Conservation (phyloP, 2,329 filamentous ascomycete genomes). For the Uncinocarpus reesii region DNA sequence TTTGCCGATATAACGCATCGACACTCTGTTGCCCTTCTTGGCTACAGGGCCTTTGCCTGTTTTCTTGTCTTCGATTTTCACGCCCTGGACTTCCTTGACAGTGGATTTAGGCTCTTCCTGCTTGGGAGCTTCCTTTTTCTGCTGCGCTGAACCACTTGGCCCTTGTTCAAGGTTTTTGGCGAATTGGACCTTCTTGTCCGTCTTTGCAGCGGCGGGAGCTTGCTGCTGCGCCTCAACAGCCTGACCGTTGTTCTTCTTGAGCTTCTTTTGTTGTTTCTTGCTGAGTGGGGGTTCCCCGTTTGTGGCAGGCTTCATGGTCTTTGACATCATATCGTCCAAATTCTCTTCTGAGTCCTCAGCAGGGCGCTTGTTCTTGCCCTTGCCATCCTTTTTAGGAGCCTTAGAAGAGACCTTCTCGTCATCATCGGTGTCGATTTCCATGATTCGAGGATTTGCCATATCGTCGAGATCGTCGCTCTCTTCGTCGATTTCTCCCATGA, state of each 20-base stretch:
- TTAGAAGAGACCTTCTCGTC: constrained; percentile 51
- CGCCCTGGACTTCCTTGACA: constrained; percentile 72
- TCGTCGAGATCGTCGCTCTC: constrained; percentile 69
- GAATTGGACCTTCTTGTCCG: constrained; percentile 95
- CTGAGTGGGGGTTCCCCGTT: constrained; percentile 64
- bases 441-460: constrained; percentile 68
- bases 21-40: constrained; percentile 82
- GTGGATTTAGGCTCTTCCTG: constrained; percentile 39
- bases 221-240: constrained; percentile 49
- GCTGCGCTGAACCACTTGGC: constrained; percentile 61
- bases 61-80: constrained; percentile 94
- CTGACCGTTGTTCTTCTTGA: constrained; percentile 97
- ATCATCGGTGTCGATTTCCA: constrained; percentile 71
- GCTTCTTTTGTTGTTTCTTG: constrained; percentile 97
- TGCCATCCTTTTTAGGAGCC: constrained; percentile 39
- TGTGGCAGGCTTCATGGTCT: constrained; percentile 47
- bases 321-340: constrained; percentile 78
- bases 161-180: constrained; percentile 98
- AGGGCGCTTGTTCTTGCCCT: constrained; percentile 87
- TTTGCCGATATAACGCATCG: constrained; percentile 98
- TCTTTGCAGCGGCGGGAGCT: constrained; percentile 45
- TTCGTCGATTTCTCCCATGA: constrained; percentile 42
- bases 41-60: constrained; percentile 69
- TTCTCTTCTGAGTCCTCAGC: constrained; percentile 57
- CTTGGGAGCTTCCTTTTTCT: constrained; percentile 38